Percentiles rank a stretch among this genome's conserved stretches.
Conservation (phyloP, 495 filamentous ascomycete genomes). For the Talaromyces proteolyticus region DNA sequence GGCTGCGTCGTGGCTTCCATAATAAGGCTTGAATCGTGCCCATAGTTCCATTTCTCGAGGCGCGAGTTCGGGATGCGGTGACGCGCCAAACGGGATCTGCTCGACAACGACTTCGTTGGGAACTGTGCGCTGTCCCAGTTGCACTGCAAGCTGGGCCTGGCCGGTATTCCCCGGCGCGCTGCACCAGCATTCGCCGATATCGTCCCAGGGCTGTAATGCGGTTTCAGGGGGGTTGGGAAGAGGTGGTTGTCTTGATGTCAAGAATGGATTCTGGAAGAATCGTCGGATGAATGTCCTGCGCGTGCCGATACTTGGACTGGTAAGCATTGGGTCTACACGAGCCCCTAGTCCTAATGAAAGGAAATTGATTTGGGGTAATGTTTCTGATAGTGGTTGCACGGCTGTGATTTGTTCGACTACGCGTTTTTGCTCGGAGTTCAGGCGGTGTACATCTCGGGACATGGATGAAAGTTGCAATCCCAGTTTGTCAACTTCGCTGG, state of each 20-base stretch:
- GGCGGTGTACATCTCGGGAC: constrained; percentile 23
- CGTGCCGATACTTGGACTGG: constrained; percentile 21
- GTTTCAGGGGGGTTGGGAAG: constrained; percentile 16
- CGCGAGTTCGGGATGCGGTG: constrained; percentile 25
- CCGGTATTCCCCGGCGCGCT: constrained; percentile 25
- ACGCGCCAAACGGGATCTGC: constrained; percentile 31
- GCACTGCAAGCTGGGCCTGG: constrained; percentile 32
- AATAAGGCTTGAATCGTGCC: constrained; percentile 22
- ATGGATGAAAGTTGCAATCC: constrained; percentile 28
- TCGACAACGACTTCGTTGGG: constrained; percentile 44
- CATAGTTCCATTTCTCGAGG: constrained; percentile 43
- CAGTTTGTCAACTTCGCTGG: constrained; percentile 24
- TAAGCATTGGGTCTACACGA: constrained; percentile 28
- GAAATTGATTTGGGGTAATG: constrained; percentile 28
- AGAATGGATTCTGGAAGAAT: background rate
- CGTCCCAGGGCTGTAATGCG: constrained; percentile 35
- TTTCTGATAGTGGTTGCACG: constrained; percentile 1
- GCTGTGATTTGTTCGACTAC: background rate
- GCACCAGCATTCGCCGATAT: constrained; percentile 45
- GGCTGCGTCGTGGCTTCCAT: constrained; percentile 1
- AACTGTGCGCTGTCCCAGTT: constrained; percentile 27
- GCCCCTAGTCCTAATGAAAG: constrained; percentile 26
- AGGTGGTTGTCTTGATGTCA: constrained; percentile 4
- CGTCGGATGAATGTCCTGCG: constrained; percentile 6
- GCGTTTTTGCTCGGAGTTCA: constrained; percentile 15